A percentile compares a stretch with the other conserved stretches of the same genome.
Conservation (phyloP, 176 grass and related monocot species). For the Avena insularis region DNA sequence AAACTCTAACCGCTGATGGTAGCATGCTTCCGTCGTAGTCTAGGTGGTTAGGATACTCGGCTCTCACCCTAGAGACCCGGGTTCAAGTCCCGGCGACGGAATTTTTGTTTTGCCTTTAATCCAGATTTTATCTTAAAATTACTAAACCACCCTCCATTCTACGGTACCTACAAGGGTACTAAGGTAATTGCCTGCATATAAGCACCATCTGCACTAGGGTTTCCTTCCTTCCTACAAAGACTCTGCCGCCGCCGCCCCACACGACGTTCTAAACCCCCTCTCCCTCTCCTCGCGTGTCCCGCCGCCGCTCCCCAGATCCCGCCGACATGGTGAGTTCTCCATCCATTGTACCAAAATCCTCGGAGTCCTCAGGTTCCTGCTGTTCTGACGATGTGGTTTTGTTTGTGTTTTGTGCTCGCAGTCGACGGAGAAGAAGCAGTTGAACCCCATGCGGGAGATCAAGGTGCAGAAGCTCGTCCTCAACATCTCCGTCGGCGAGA, state of each 20-base stretch:
- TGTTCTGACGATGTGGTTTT: constrained; percentile 28
- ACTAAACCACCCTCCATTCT: not conserved
- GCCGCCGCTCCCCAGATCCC: constrained; percentile 28
- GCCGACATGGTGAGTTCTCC: constrained; percentile 54
- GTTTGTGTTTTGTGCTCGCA: constrained; percentile 27
- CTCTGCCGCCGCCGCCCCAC: constrained; percentile 41
- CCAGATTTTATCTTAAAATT: not conserved
- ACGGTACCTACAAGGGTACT: not conserved
- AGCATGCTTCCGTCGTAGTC: constrained; percentile 66
- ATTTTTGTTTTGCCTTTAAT: not conserved
- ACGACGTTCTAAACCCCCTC: not conserved
- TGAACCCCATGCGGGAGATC: constrained; percentile 82
- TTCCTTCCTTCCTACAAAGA: constrained; percentile 25
- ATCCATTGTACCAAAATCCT: not conserved
- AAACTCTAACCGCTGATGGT: accelerated
- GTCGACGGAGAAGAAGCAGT: constrained; percentile 87
- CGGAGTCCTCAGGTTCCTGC: no score
- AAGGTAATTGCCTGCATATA: constrained; percentile 22
- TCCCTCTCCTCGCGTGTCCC: not conserved
- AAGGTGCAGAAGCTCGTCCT: constrained; percentile 92
- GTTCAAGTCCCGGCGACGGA: constrained; percentile 94
- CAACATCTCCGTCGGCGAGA: constrained; percentile 93
- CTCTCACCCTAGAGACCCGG: constrained; percentile 98
- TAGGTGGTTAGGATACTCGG: constrained; percentile 99
- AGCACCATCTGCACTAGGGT: constrained; percentile 39